Evolutionary conservation across 805 yeast genomes (phyloP).

Genomic region (Kodamaea lidongshanica): DNA sequence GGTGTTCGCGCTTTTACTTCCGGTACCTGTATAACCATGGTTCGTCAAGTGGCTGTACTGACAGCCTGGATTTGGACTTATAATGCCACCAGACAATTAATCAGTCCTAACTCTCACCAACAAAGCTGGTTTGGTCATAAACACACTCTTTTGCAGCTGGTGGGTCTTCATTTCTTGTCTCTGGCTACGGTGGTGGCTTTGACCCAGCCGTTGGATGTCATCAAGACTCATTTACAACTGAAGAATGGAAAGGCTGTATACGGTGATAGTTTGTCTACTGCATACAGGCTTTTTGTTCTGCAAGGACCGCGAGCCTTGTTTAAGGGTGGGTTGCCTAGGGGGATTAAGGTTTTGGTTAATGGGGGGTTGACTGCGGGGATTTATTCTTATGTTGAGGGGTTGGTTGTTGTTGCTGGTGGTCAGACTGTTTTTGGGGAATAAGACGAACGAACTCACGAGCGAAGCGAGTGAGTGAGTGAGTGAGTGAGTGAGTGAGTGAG

Average conservation of each 20-base stretch:
- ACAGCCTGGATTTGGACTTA: conserved; percentile 81
- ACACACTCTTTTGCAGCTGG: conserved; percentile 30
- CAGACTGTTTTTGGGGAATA: conserved; percentile 31
- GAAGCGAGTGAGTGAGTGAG: too few relatives aligned
- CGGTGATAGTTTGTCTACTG: conserved; percentile 52
- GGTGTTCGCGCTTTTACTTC: conserved; percentile 76
- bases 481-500: too few relatives aligned
- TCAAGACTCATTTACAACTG: conserved; percentile 83
- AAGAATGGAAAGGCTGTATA: conserved; percentile 55
- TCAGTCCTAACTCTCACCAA: conserved; percentile 44
- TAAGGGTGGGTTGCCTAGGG: conserved; percentile 49
- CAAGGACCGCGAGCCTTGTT: conserved; percentile 30
- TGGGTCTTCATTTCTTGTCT: conserved; percentile 54
- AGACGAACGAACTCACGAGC: too few relatives aligned
- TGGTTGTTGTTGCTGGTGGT: conserved; percentile 31
- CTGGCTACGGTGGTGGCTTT: conserved; percentile 66
- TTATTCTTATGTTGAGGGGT: conserved; percentile 51
- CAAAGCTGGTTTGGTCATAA: conserved; percentile 43
- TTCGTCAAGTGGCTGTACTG: conserved; percentile 73
- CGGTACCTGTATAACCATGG: conserved; percentile 76
- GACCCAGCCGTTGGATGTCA: conserved; percentile 83
- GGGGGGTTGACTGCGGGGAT: conserved; percentile 65
- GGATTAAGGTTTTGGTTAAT: conserved; percentile 61
- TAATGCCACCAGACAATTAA: conserved; percentile 65
- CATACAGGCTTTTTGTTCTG: conserved; percentile 25